phyloP scores from a whole-genome alignment of 495 filamentous ascomycete species.

The Talaromyces borbonicus region DNA sequence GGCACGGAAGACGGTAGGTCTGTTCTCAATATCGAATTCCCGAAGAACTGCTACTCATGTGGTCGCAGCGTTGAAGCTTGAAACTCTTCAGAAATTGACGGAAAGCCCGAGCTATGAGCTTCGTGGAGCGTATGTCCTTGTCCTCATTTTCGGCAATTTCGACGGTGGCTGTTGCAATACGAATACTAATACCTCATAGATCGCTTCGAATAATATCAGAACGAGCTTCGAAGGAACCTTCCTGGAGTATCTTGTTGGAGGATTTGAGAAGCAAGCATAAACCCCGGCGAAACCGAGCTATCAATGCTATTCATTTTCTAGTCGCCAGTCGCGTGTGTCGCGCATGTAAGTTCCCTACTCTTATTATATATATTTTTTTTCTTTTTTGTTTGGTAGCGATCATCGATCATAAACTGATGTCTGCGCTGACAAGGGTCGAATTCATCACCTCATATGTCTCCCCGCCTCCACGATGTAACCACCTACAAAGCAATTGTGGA shows the following conservation, averaged over 20 bases:
- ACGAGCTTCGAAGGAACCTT: slow-evolving; percentile 32
- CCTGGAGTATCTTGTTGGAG: slow-evolving; percentile 30
- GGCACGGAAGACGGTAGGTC: slow-evolving; percentile 39
- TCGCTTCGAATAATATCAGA: slow-evolving; percentile 41
- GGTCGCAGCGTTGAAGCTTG: slow-evolving; percentile 35
- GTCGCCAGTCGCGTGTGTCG: slow-evolving; percentile 30
- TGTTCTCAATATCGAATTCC: background rate
- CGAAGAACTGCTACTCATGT: slow-evolving; percentile 4
- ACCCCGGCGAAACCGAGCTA: slow-evolving; percentile 25
- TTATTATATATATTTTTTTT: too few species aligned
- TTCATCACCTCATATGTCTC: slow-evolving; percentile 12
- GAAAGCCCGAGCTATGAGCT: slow-evolving; percentile 42
- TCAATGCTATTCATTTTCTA: slow-evolving; percentile 36
- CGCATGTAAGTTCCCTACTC: slow-evolving; percentile 33
- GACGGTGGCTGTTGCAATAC: background rate
- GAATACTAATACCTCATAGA: background rate
- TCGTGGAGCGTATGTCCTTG: slow-evolving; percentile 36
- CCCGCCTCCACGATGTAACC: slow-evolving; percentile 25
- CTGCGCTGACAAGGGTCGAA: too few species aligned
- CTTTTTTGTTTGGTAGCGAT: too few species aligned
- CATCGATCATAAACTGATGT: too few species aligned
- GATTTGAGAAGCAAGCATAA: slow-evolving; percentile 31
- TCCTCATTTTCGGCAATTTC: background rate
- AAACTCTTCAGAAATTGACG: slow-evolving; percentile 39
- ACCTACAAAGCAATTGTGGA: slow-evolving; percentile 34